phyloP scores from a whole-genome alignment of 2,329 filamentous ascomycete genomes.

The Aspergillus spinulosporus region DNA sequence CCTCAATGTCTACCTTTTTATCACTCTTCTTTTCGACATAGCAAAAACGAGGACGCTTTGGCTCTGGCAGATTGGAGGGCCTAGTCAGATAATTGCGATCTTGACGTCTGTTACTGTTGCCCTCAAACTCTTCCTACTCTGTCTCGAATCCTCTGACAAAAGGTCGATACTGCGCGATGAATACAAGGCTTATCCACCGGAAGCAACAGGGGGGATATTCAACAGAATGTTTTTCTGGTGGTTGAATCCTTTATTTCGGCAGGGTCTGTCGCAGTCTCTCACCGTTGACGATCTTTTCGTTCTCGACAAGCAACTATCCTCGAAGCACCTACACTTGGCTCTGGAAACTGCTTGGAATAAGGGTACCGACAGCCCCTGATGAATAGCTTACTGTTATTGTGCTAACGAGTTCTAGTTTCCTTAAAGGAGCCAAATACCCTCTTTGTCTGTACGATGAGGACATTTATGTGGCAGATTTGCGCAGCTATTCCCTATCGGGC shows the following conservation, averaged over 20 bases:
- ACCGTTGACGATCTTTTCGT: slow-evolving; percentile 47
- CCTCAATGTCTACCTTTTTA: slow-evolving; percentile 50
- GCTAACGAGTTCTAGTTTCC: slow-evolving; percentile 27
- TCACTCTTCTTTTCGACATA: slow-evolving; percentile 49
- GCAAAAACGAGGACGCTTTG: slow-evolving; percentile 49
- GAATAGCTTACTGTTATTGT: neutral
- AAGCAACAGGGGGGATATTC: slow-evolving; percentile 55
- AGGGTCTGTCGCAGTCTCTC: slow-evolving; percentile 49
- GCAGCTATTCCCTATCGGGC: slow-evolving; percentile 35
- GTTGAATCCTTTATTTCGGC: slow-evolving; percentile 54
- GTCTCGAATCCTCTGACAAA: slow-evolving; percentile 51
- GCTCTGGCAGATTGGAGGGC: slow-evolving; percentile 32
- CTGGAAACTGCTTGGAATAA: slow-evolving; percentile 44
- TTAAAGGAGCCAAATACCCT: slow-evolving; percentile 31
- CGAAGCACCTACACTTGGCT: slow-evolving; percentile 41
- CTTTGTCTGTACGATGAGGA: slow-evolving; percentile 31
- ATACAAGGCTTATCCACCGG: slow-evolving; percentile 47
- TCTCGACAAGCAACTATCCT: slow-evolving; percentile 48
- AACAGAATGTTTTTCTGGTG: slow-evolving; percentile 55
- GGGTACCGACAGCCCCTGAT: slow-evolving; percentile 26
- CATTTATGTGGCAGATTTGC: slow-evolving; percentile 37
- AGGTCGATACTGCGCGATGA: slow-evolving; percentile 40
- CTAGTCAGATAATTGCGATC: slow-evolving; percentile 42
- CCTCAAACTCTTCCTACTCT: slow-evolving; percentile 46
- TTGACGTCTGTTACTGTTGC: slow-evolving; percentile 45